These are phyloP conservation scores for Dorcoceras hygrometricum DNA, from an alignment of 257 asterid species.

Conservation along the genomic window DNA sequence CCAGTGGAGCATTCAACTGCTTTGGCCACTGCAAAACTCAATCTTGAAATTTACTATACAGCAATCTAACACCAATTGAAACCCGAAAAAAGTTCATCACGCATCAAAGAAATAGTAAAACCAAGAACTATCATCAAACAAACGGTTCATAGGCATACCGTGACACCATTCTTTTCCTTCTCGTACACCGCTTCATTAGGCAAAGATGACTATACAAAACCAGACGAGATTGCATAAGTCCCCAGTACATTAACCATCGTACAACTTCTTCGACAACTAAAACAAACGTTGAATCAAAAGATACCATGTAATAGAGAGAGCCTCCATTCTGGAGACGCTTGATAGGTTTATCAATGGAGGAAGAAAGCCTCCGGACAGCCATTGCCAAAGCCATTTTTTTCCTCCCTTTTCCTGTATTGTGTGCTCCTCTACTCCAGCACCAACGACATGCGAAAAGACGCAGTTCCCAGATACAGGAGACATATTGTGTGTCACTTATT, in stretches of 20 bases:
- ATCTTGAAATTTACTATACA: constrained; percentile 6
- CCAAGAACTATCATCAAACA: background rate
- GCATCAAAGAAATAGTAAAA: background rate
- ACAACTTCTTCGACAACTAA: background rate
- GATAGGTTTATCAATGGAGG: constrained; percentile 58
- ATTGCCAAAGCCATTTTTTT: constrained; percentile 71
- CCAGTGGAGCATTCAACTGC: constrained; percentile 75
- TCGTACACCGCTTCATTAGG: constrained; percentile 74
- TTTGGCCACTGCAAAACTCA: constrained; percentile 65
- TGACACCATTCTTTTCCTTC: constrained; percentile 64
- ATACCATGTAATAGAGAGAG: constrained; percentile 70
- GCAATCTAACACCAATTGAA: background rate
- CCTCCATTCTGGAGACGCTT: constrained; percentile 56
- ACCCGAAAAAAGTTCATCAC: background rate
- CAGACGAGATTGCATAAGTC: background rate
- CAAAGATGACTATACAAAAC: constrained; percentile 59
- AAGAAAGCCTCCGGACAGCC: constrained; percentile 75
- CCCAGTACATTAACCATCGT: background rate
- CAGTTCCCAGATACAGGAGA: background rate
- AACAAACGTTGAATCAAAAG: background rate
- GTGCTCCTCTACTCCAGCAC: constrained; percentile 23
- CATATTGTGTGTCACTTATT: constrained; percentile 3
- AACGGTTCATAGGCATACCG: constrained; percentile 47
- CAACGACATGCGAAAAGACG: constrained; percentile 23
- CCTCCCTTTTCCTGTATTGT: background rate